Base-by-base conservation (phyloP, 2,329 filamentous ascomycete species). In the Leptographium galeiforme region DNA sequence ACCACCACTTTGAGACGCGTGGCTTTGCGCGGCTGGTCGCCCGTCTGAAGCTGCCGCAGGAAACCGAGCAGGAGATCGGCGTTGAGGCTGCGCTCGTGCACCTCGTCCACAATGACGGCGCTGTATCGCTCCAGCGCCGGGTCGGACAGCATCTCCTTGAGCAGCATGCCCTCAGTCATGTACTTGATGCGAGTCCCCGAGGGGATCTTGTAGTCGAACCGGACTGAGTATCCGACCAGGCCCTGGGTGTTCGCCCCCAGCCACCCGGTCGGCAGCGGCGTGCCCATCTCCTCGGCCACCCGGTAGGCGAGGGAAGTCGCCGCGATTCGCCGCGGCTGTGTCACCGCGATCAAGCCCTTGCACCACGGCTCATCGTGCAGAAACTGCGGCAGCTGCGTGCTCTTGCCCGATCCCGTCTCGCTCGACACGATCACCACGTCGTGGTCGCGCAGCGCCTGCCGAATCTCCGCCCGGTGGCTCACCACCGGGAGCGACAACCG, bases 371-470 rank as follows among this genome's bases (percentile, higher is more conserved):
- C 87, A 32, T 72, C 68, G 47, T 85, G 79, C 8, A 98, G 72
- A 57, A 95, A 96, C 63, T 97, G 93, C 0, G 93, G 91, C 0
- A 96, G 84, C 68, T 98, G 93, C 0, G 93, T 98, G 71, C 87
- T 94, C 70, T 98, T 98, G 64, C 93, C 93, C 14, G 88, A 95
- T 65, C 93, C 93, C 0, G 93, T 98, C 67, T 97, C 91, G 70
- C 91, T 91, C 2, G 93, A 85, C 14, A 98, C 72, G 0, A 98
- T 75, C 51, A 98, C 77, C 1, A 95, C 80, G 57, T 80, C 82
- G 38, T 79, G 70, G 8, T 47, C 39, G 7, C 18, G 16, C n/a
- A 59, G 30, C 1, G 78, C 73, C 16, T 73, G 63, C 39, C 81
- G 80, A 50, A 96, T 94, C 32, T 84, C 76, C 38, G 82, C 72